Evolutionary conservation across 1,139 yeast species (phyloP), one percentile per base, ranked within the genome.

Genomic region (Wickerhamomyces sp.): DNA sequence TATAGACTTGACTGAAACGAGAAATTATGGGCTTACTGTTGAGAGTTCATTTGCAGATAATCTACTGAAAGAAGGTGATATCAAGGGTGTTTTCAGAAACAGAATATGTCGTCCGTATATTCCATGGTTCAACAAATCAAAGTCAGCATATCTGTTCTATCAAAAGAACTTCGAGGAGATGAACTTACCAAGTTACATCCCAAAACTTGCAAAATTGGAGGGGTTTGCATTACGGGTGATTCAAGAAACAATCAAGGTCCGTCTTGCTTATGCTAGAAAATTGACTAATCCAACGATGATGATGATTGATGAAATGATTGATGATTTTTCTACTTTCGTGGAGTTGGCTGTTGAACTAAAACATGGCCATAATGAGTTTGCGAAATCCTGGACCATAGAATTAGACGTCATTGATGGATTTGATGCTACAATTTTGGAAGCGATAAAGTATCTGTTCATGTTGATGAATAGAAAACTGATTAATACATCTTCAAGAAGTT

Each of bases 221-320:
- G 79, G 91, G 52, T 86, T 93, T 49, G 97, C 98, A 1, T 75
- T 90, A 61, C 81, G 79, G 52, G 71, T 93, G 44, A 83, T 91
- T 53, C 86, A 84, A 59, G 97, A 89, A 59, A 79, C 89, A 43
- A 84, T 91, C 42, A 78, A 76, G 40, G 78, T 88, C 39, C 75
- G 98, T 53, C 72, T 93, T 44, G 72, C 76, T 3, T 90, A 89
- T 61, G 96, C 98, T 5, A 75, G 78, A 63, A 84, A 85, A 57
- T 68, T 91, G 47, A 81, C 78, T 45, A 87, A 87, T 56, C 96
- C 96, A 1, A 90, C 98, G 0, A 79, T 90, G 79, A 86, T 90
- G 91, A 88, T 91, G 84, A 88, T 93, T 54, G 98, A 93, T 64
- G 97, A 91, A 66, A 86, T 89, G 79, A 78, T 93, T 53, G 93